A percentile compares a stretch with the other conserved stretches of the same genome.
Conservation (phyloP, 164 flowering plant genomes). For the Piper betle region DNA sequence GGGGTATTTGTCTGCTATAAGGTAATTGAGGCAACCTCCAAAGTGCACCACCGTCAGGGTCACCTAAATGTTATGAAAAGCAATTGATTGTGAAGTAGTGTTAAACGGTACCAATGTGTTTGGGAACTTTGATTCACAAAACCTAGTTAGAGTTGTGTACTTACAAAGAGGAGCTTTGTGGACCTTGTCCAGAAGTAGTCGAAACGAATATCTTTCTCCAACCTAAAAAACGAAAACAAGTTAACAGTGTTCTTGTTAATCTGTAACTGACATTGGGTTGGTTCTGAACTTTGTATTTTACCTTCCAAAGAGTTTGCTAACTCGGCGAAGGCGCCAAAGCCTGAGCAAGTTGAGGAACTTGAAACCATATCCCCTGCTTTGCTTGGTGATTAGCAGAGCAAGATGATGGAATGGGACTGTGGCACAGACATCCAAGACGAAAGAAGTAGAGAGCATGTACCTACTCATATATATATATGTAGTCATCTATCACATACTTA, state of each 20-base stretch:
- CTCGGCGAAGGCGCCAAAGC: slow-evolving; percentile 93
- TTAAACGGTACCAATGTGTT: background rate
- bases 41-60: slow-evolving; percentile 88
- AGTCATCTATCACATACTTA: too few relatives aligned
- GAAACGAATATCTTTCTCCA: slow-evolving; percentile 92
- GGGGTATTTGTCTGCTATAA: slow-evolving; percentile 85
- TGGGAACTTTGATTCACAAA: background rate
- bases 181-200: slow-evolving; percentile 95
- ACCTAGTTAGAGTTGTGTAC: slow-evolving; percentile 7
- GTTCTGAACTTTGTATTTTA: slow-evolving; percentile 12
- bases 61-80: slow-evolving; percentile 30
- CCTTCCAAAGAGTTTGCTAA: slow-evolving; percentile 96
- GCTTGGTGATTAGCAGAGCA: slow-evolving; percentile 47
- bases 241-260: slow-evolving; percentile 7
- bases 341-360: slow-evolving; percentile 77
- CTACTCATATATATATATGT: too few relatives aligned
- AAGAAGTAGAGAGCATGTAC: slow-evolving; percentile 79
- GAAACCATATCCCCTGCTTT: slow-evolving; percentile 42
- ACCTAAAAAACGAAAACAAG: slow-evolving; percentile 32
- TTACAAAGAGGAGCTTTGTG: slow-evolving; percentile 79
- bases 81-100: background rate
- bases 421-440: slow-evolving; percentile 78
- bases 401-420: slow-evolving; percentile 74
- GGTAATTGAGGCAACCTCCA: slow-evolving; percentile 88
- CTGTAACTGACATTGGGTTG: slow-evolving; percentile 6